Evolutionary conservation across 2,329 filamentous ascomycete genomes (phyloP), one percentile per base, ranked within the genome.

Genomic region (Sclerotinia spermophila): DNA sequence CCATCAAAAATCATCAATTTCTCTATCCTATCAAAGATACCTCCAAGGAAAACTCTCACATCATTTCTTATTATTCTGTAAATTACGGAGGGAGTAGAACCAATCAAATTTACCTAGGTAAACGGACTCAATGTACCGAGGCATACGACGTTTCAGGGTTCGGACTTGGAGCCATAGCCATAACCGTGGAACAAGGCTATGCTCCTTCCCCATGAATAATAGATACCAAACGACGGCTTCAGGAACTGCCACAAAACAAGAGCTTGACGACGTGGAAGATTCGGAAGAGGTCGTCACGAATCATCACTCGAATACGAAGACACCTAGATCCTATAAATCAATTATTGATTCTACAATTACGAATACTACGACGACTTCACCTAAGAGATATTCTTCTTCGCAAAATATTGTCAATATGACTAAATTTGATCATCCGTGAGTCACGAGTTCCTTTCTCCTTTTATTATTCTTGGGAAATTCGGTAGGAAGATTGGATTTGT

Each of bases 21-120:
- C 33, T 27, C 27, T n/a, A 35, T 64, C 35, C 56, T 33, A 64
- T 51, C 21, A 69, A 56, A 45, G 6, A 55, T 59, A 40, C 13
- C 7, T 33, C 17, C 74, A 70, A 64, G 74, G 72, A 48, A 73
- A 75, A 72, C 2, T 35, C 27, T n/a, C 42, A 21, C n/a, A 35
- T 45, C 33, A n/a, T 17, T n/a, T 45, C 42, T 27, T 27, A 7
- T 27, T 27, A 7, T n/a, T 53, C 48, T 27, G 48, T 27, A 21
- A 2, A 7, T 17, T 21, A n/a, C n/a, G n/a, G n/a, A n/a, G n/a
- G n/a, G n/a, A n/a, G n/a, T 42, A 15, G 13, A 53, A 30, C 42
- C 42, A 48, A 35, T 38, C n/a, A 8, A n/a, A n/a, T 21, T 17
- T 42, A 27, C n/a, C 35, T 60, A 27, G 24, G 15, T 27, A 60